A percentile compares a stretch with the other conserved stretches of the same genome.
These are phyloP conservation scores for Lactarius akahatsu DNA, from an alignment of 768 basidiomycete genomes.

Conservation along the genomic window DNA sequence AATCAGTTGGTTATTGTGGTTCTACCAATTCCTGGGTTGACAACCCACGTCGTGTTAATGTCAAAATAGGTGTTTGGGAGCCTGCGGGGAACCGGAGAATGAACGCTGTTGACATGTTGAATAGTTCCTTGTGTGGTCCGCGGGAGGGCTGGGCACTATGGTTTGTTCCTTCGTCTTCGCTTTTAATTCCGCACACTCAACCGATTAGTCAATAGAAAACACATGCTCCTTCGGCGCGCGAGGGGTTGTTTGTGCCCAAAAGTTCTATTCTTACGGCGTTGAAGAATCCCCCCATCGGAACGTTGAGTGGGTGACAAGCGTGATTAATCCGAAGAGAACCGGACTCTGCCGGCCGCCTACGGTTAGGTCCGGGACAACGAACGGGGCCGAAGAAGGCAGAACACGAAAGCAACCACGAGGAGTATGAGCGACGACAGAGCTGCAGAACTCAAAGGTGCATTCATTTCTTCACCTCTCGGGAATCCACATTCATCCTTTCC, in stretches of 20 bases:
- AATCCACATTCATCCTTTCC: not conserved
- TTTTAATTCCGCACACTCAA: not conserved
- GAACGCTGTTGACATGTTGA: slow-evolving; percentile 40
- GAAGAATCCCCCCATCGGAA: not conserved
- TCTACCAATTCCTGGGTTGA: not conserved
- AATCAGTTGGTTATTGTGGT: not conserved
- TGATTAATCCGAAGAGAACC: not conserved
- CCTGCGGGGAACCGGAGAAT: slow-evolving; percentile 27
- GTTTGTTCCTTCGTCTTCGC: not conserved
- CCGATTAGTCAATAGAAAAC: not conserved
- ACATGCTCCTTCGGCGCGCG: not conserved
- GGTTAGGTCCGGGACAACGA: not conserved
- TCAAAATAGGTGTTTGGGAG: slow-evolving; percentile 38
- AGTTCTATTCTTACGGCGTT: too few relatives aligned
- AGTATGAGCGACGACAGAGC: slow-evolving; percentile 38
- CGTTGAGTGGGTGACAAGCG: not conserved
- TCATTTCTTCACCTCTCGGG: not conserved
- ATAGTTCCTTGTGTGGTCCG: not conserved
- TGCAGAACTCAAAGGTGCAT: slow-evolving; percentile 52
- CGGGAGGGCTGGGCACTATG: not conserved
- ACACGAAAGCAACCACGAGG: slow-evolving; percentile 38
- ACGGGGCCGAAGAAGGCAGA: slow-evolving; percentile 20
- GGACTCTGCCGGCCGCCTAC: not conserved
- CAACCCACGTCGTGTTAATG: slow-evolving; percentile 64
- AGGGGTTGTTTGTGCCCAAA: too few relatives aligned